Percentiles rank a stretch among this genome's conserved stretches.
Conservation (phyloP, 75 land plant genomes). For the Sequoiadendron giganteum region DNA sequence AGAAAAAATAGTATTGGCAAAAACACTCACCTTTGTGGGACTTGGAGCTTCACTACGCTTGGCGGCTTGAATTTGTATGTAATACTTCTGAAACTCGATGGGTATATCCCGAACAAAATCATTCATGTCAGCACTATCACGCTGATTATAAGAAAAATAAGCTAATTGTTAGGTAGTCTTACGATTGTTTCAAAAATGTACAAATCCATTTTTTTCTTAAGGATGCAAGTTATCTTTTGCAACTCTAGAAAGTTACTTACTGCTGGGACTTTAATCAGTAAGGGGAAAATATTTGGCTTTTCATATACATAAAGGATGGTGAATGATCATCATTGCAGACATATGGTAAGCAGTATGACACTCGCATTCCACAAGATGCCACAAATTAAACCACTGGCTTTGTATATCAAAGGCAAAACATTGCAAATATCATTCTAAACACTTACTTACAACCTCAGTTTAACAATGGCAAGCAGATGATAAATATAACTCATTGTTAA, state of each 20-base stretch:
- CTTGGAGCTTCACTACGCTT: slow-evolving; percentile 42
- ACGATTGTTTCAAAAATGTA: background rate
- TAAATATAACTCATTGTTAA: background rate
- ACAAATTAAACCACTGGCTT: background rate
- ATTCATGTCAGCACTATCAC: slow-evolving; percentile 41
- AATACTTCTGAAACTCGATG: slow-evolving; percentile 41
- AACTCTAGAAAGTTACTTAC: background rate
- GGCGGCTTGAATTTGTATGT: slow-evolving; percentile 48
- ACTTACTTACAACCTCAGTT: background rate
- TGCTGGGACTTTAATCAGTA: background rate
- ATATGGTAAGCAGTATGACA: background rate
- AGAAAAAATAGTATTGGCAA: background rate
- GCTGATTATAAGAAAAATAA: slow-evolving; percentile 19
- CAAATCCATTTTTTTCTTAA: background rate
- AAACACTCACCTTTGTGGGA: slow-evolving; percentile 29
- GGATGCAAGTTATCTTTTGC: too few relatives aligned
- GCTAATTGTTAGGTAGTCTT: background rate
- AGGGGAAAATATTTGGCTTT: background rate
- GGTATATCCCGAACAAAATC: slow-evolving; percentile 39
- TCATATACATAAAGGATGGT: background rate
- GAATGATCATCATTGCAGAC: background rate
- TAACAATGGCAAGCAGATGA: background rate
- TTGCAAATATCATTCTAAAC: background rate
- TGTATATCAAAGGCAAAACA: background rate
- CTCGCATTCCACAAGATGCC: background rate